A percentile compares a stretch with the other conserved stretches of the same genome.
phyloP scores from a whole-genome alignment of 805 yeast genomes.

The Cephaloascus fragrans region DNA sequence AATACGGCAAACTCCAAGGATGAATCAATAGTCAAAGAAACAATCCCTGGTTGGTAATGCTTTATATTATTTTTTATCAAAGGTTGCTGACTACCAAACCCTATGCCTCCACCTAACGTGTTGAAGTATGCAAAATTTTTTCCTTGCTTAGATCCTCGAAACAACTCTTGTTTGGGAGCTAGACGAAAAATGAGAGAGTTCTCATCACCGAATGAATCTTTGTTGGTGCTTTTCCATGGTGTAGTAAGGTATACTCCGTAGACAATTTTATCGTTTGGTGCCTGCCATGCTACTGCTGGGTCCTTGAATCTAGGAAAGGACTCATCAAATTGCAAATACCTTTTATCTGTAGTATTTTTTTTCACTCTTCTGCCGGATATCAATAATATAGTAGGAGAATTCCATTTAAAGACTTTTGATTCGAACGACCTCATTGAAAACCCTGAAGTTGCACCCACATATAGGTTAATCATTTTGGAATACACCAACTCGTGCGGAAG shows the following conservation, averaged over 20 bases:
- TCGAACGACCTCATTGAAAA: conserved; percentile 85
- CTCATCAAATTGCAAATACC: conserved; percentile 41
- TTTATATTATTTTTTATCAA: conserved; percentile 31
- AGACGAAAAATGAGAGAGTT: conserved; percentile 54
- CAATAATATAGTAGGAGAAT: conserved; percentile 69
- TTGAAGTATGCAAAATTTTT: conserved; percentile 52
- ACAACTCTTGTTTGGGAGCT: conserved; percentile 55
- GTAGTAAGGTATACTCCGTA: conserved; percentile 57
- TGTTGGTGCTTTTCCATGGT: conserved; percentile 75
- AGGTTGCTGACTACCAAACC: conserved; percentile 71
- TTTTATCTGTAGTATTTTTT: conserved; percentile 25
- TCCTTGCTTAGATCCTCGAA: conserved; percentile 22
- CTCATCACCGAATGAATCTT: conserved; percentile 60
- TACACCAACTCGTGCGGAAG: conserved; percentile 29
- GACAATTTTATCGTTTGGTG: conserved; percentile 31
- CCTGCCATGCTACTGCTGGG: conserved; percentile 19
- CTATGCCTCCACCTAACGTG: conserved; percentile 71
- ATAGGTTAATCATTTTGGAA: conserved; percentile 48
- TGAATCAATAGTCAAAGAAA: conserved; percentile 70
- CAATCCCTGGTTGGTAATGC: conserved; percentile 59
- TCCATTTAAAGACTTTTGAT: conserved; percentile 80
- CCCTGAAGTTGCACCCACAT: conserved; percentile 67
- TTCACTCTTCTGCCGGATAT: conserved; percentile 53
- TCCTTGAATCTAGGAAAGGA: conserved; percentile 30
- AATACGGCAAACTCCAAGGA: conserved; percentile 75